Evolutionary conservation across 495 filamentous ascomycete genomes (phyloP).

Genomic region (Aspergillus sclerotioniger): DNA sequence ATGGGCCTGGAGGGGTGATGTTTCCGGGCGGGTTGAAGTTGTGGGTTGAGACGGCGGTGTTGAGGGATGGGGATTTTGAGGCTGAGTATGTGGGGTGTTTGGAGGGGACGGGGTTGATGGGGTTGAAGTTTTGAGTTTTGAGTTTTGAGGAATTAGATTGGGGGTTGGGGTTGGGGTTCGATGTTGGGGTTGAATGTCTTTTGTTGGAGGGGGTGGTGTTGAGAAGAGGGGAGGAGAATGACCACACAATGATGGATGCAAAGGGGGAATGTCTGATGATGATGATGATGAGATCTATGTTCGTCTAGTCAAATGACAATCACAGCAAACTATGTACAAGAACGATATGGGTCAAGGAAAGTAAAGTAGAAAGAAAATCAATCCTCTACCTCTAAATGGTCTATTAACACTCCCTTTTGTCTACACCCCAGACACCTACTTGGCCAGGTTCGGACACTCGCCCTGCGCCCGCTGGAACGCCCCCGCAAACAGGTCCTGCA

Average conservation of each 20-base stretch:
- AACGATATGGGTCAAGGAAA: not conserved
- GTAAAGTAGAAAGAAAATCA: not conserved
- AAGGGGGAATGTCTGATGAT: too few relatives aligned
- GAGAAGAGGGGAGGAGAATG: too few relatives aligned
- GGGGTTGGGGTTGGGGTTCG: too few relatives aligned
- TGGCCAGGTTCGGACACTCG: conserved; percentile 48
- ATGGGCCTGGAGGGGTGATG: conserved; percentile 25
- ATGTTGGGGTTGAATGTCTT: too few relatives aligned
- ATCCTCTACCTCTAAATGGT: not conserved
- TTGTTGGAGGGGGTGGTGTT: too few relatives aligned
- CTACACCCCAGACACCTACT: not conserved
- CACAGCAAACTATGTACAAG: not conserved
- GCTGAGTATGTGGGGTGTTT: conserved; percentile 33
- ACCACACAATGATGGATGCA: too few relatives aligned
- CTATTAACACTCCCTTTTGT: not conserved
- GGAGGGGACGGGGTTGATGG: conserved; percentile 31
- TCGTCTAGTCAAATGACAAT: not conserved
- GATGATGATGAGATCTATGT: not conserved
- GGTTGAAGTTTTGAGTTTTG: not conserved
- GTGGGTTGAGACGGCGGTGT: conserved; percentile 30
- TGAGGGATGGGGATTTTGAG: conserved; percentile 25
- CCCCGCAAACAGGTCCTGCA: conserved; percentile 87
- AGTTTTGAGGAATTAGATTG: too few relatives aligned
- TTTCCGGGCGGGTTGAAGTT: conserved; percentile 18
- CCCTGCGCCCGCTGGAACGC: conserved; percentile 73